These are phyloP conservation scores for Helichrysum umbraculigerum DNA, from an alignment of 129 eudicot species.

Conservation along the genomic window DNA sequence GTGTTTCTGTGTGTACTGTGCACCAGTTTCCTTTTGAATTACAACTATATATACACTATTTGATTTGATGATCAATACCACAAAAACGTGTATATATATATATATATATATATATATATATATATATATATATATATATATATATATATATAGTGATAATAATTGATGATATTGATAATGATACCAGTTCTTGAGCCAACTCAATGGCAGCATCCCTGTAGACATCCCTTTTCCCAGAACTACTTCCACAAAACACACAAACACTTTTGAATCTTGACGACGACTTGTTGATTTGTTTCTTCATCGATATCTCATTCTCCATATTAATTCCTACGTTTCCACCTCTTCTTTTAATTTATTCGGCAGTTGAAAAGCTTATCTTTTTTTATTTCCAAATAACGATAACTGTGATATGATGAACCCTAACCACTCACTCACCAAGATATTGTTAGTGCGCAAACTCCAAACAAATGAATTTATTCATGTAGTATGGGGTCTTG, in stretches of 20 bases:
- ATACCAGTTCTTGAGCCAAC: constrained; percentile 72
- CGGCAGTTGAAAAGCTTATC: constrained; percentile 10
- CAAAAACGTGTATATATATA: too few relatives aligned
- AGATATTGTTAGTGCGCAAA: background rate
- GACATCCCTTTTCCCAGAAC: constrained; percentile 69
- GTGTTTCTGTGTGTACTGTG: too few relatives aligned
- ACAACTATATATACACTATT: too few relatives aligned
- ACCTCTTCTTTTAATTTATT: constrained; percentile 1
- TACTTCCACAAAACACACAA: constrained; percentile 83
- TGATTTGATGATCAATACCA: too few relatives aligned
- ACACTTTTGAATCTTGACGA: constrained; percentile 55
- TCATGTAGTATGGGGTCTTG: background rate
- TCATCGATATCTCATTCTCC: constrained; percentile 27
- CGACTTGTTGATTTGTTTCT: constrained; percentile 35
- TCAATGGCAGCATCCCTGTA: constrained; percentile 71
- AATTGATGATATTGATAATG: background rate
- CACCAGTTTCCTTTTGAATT: too few relatives aligned
- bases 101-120: too few relatives aligned
- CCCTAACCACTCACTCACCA: constrained; percentile 42
- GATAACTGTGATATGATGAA: background rate
- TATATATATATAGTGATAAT: constrained; percentile 5
- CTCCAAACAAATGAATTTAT: background rate
- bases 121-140: background rate
- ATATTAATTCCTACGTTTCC: background rate
- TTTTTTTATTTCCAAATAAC: constrained; percentile 11